Evolutionary conservation across 768 basidiomycete species (phyloP), one percentile per base, ranked within the genome.

Genomic region (Rhizopogon sp.): DNA sequence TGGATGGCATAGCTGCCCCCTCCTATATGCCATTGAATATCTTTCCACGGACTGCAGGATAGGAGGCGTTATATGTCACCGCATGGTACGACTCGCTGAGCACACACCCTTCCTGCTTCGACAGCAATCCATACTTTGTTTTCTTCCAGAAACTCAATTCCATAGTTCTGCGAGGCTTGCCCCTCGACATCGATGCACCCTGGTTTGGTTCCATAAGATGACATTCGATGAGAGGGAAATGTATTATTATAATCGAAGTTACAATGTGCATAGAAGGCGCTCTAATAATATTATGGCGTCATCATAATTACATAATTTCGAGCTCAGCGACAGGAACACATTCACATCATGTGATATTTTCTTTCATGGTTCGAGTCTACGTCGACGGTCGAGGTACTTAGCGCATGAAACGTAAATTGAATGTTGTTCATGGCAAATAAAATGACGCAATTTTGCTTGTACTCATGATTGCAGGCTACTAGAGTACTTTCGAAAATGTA

Each of bases 61-160:
- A 54, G 28, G 39, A 25, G 46, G 46, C 20, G 52, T 57, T 39
- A 46, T 9, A 20, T 33, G 43, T 28, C 28, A 41, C 28, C 22
- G 37, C 28, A 29, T 40, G n/a, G 29, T 31, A 43, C 10, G 17
- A 25, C 16, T 40, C 35, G 28, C 22, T 13, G 43, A 31, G 16
- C n/a, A 29, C 53, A 25, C 54, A 57, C 56, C 47, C 50, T 55
- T 42, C 54, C 56, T 31, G 46, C 56, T 50, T 57, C 56, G 14
- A 54, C 55, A 8, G 56, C 31, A 28, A 57, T 50, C 54, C 56
- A 55, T 37, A 60, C 52, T 28, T 43, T 55, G n/a, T 55, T 59
- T 31, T 60, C 52, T 44, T 59, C 46, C 14, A 28, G 29, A 17
- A 35, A 55, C 6, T 55, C 56, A 20, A 57, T 50, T 45, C 39